These are phyloP conservation scores for Barbarea vulgaris DNA, from an alignment of 345 rosid genomes.

Conservation along the genomic window DNA sequence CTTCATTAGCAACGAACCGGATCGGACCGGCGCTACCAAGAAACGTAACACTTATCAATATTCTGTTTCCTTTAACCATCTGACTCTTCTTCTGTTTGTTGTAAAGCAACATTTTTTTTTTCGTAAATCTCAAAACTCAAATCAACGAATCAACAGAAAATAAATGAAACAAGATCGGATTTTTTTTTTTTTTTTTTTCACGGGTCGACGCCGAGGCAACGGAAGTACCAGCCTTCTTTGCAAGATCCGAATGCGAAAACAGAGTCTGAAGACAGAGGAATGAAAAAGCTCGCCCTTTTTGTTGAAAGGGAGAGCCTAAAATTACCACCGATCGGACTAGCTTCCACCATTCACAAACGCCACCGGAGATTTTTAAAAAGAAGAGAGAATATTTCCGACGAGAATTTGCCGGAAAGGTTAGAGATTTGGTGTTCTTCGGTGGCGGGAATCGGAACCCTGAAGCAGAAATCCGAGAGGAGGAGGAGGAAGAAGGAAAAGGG, in stretches of 20 bases:
- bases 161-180: not conserved
- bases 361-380: not conserved
- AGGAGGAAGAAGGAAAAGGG: not conserved
- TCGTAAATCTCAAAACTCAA: not conserved
- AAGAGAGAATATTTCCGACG: not conserved
- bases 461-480: not conserved
- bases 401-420: not conserved
- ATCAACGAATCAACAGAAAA: not conserved
- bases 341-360: slow-evolving; percentile 92
- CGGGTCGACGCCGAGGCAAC: slow-evolving; percentile 97
- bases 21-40: slow-evolving; percentile 94
- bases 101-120: slow-evolving; percentile 59
- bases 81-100: slow-evolving; percentile 71
- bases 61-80: slow-evolving; percentile 61
- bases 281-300: slow-evolving; percentile 72
- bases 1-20: slow-evolving; percentile 88
- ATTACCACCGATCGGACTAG: slow-evolving; percentile 46
- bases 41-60: slow-evolving; percentile 74
- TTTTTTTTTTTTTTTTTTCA: slow-evolving; percentile 28
- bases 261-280: slow-evolving; percentile 46
- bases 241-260: slow-evolving; percentile 87
- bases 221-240: slow-evolving; percentile 98
- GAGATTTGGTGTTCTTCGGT: not conserved
- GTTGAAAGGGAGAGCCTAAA: slow-evolving; percentile 76
- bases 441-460: not conserved